A percentile compares a stretch with the other conserved stretches of the same genome.
phyloP scores from a whole-genome alignment of 805 yeast genomes.

The Wickerhamomyces bovis region DNA sequence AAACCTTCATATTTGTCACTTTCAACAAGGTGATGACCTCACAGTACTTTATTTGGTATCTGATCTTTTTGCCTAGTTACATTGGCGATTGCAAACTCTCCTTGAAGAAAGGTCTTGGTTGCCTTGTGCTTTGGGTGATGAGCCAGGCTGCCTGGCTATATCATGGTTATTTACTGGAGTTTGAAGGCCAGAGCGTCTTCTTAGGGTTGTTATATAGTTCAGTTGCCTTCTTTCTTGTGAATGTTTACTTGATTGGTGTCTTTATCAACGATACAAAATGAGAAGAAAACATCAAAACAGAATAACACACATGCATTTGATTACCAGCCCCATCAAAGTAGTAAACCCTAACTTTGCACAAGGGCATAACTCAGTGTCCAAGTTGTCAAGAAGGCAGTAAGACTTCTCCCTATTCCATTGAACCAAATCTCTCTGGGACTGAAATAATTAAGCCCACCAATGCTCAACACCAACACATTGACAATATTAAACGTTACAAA shows the following conservation, averaged over 20 bases:
- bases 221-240: slow-evolving; percentile 51
- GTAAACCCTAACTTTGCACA: slow-evolving; percentile 10
- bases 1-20: slow-evolving; percentile 71
- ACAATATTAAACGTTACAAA: neutral
- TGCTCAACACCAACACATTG: neutral
- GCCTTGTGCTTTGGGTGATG: slow-evolving; percentile 54
- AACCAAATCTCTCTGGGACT: slow-evolving; percentile 4
- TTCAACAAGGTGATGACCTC: slow-evolving; percentile 86
- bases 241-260: slow-evolving; percentile 53
- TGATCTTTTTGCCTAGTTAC: slow-evolving; percentile 76
- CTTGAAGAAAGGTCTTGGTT: slow-evolving; percentile 33
- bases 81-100: slow-evolving; percentile 41
- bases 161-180: slow-evolving; percentile 76
- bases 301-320: neutral
- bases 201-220: slow-evolving; percentile 52
- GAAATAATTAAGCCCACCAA: slow-evolving; percentile 7
- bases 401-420: slow-evolving; percentile 12
- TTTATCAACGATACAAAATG: slow-evolving; percentile 41
- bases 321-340: neutral
- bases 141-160: slow-evolving; percentile 76
- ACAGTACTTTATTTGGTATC: slow-evolving; percentile 93
- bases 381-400: slow-evolving; percentile 19
- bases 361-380: slow-evolving; percentile 24
- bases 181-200: slow-evolving; percentile 63
- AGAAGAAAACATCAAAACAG: neutral